Percentiles rank a stretch among this genome's conserved stretches.
These are phyloP conservation scores for Aspergillus amoenus DNA, from an alignment of 2,329 filamentous ascomycete genomes.

Conservation along the genomic window DNA sequence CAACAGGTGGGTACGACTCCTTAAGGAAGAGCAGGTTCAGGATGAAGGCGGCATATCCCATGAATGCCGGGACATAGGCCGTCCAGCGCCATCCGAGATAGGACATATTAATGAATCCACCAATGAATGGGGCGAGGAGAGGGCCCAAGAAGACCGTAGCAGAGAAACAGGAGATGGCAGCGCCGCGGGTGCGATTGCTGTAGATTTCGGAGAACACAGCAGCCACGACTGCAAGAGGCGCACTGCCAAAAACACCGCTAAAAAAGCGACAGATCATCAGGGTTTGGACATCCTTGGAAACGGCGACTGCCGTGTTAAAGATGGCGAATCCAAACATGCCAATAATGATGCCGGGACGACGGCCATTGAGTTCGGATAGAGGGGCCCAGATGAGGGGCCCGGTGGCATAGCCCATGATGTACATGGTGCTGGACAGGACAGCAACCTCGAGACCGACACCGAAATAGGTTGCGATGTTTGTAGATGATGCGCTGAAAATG, in stretches of 20 bases:
- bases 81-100: conserved; percentile 52
- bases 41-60: conserved; percentile 49
- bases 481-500: conserved; percentile 67
- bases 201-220: conserved; percentile 50
- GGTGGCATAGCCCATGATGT: conserved; percentile 52
- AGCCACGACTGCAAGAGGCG: conserved; percentile 41
- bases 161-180: conserved; percentile 49
- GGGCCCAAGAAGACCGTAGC: conserved; percentile 56
- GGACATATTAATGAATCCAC: conserved; percentile 49
- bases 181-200: conserved; percentile 36
- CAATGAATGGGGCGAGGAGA: conserved; percentile 49
- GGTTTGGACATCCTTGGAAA: conserved; percentile 35
- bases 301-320: conserved; percentile 46
- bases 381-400: conserved; percentile 52
- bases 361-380: conserved; percentile 58
- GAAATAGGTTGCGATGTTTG: conserved; percentile 50
- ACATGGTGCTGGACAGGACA: conserved; percentile 45
- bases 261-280: conserved; percentile 45
- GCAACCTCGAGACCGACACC: conserved; percentile 42
- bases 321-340: conserved; percentile 42
- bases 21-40: conserved; percentile 44
- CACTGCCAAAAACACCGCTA: conserved; percentile 43
- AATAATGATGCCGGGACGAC: conserved; percentile 51
- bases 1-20: conserved; percentile 55
- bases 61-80: conserved; percentile 49